These are phyloP conservation scores for Daldinia decipiens DNA, from an alignment of 495 filamentous ascomycete species.

Conservation along the genomic window DNA sequence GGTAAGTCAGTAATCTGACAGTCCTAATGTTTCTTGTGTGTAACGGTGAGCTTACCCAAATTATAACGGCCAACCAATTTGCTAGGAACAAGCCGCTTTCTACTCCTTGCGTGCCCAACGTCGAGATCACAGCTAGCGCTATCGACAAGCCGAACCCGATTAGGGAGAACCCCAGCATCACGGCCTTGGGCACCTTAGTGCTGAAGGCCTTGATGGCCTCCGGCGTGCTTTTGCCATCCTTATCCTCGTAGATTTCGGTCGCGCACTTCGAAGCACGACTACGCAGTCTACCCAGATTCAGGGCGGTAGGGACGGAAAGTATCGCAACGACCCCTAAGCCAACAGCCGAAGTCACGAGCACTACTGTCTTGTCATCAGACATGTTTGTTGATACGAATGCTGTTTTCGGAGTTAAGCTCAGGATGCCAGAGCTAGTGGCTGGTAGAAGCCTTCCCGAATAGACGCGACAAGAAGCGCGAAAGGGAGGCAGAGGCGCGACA, in stretches of 20 bases:
- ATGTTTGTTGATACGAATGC: slow-evolving; percentile 36
- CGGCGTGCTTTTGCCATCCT: slow-evolving; percentile 68
- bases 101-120: slow-evolving; percentile 35
- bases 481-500: slow-evolving; percentile 4
- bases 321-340: slow-evolving; percentile 51
- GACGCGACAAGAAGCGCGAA: slow-evolving; percentile 16
- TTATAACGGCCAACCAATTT: slow-evolving; percentile 54
- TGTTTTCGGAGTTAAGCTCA: slow-evolving; percentile 30
- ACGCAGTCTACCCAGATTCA: slow-evolving; percentile 45
- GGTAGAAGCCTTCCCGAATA: slow-evolving; percentile 6
- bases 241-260: slow-evolving; percentile 65
- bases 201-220: slow-evolving; percentile 66
- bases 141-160: slow-evolving; percentile 59
- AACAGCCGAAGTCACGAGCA: slow-evolving; percentile 47
- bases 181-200: slow-evolving; percentile 57
- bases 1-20: slow-evolving; percentile 28
- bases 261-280: slow-evolving; percentile 45
- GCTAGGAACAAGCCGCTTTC: slow-evolving; percentile 45
- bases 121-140: slow-evolving; percentile 54
- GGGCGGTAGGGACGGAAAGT: slow-evolving; percentile 51
- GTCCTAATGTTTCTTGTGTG: slow-evolving; percentile 16
- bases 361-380: slow-evolving; percentile 43
- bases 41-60: slow-evolving; percentile 58
- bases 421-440: slow-evolving; percentile 32
- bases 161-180: slow-evolving; percentile 56